Base-by-base conservation (phyloP, 805 yeast genomes). In the Pichia membranifaciens region DNA sequence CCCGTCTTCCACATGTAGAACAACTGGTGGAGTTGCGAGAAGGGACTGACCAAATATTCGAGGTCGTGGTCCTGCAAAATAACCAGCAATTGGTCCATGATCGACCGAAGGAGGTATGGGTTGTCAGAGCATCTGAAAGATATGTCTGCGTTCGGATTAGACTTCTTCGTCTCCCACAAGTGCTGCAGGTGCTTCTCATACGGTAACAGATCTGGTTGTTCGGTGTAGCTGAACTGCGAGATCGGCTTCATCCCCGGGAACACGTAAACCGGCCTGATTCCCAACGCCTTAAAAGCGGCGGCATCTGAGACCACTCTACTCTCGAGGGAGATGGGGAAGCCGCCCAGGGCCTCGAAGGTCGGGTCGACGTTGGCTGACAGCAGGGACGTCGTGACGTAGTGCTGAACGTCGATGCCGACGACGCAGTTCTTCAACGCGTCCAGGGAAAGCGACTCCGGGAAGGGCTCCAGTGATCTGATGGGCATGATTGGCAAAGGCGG, bases 321-420 rank as follows among this genome's bases (percentile, higher is more conserved):
- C 48, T 69, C 72, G 52, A 88, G 65, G 3, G 87, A 75, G 41
- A 75, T 62, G 1, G 96, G 95, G 48, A 82, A 75, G 0, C 95
- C 96, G 21, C 95, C 96, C 53, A 84, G 74, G 9, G 93, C 95
- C 43, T 82, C 84, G 36, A 81, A 63, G 51, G 76, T 77, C 42
- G 82, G 83, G 55, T 87, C 95, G 47, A 79, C 80, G 53, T 80
- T 81, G 54, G 70, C 70, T 5, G 82, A 70, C 50, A 84, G 65
- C 38, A 84, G 70, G 7, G 29, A 25, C 45, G 87, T 67, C 22
- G 84, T 70, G 34, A 87, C 64, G 58, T 87, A 89, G 60, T 87
- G 89, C 54, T 79, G 85, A 13, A 82, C 93, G 61, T 89, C 96
- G 39, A 88, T 84, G 47, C 96, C 96, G 44, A 88, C 68, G 15